Conservation (phyloP, 129 eudicot species). For the Daucus carota region DH1_v3.0 NC_030383.2:33142001-33142500, state of each 20-base stretch:
- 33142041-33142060: too few relatives aligned
- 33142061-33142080: too few relatives aligned
- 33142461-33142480: conserved; percentile 46
- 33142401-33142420: background rate
- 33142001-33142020: too few relatives aligned
- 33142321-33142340: conserved; percentile 2
- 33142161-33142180: too few relatives aligned
- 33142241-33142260: background rate
- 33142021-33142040: too few relatives aligned
- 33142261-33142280: background rate
- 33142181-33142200: too few relatives aligned
- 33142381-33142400: background rate
- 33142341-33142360: background rate
- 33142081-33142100: too few relatives aligned
- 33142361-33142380: background rate
- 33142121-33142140: too few relatives aligned
- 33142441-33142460: conserved; percentile 50
- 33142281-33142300: background rate
- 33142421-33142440: conserved; percentile 34
- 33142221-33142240: too few relatives aligned
- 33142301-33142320: background rate
- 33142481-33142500: conserved; percentile 53
- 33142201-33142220: background rate
- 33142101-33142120: too few relatives aligned
- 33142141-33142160: too few relatives aligned